A percentile compares a stretch with the other conserved stretches of the same genome.
phyloP scores from a whole-genome alignment of 78 protist genomes.

The Dictyostelium firmibasis region DNA sequence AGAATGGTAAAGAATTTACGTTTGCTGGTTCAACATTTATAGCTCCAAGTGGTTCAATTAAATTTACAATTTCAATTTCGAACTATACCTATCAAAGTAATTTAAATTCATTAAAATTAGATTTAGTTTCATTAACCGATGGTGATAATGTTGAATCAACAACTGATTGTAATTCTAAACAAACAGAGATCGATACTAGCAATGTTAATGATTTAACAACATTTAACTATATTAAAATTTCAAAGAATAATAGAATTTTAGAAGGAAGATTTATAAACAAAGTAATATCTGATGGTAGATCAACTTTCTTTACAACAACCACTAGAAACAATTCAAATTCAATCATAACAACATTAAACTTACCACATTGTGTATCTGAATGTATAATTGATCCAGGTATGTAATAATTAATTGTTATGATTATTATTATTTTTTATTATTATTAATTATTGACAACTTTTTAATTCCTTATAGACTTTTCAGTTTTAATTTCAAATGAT shows the following conservation, averaged over 20 bases:
- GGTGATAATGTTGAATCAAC: background rate
- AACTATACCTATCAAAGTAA: background rate
- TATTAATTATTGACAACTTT: background rate
- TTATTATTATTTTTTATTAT: background rate
- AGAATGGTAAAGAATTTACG: background rate
- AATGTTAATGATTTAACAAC: background rate
- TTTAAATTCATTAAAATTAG: slow-evolving; percentile 12
- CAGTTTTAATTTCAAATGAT: background rate
- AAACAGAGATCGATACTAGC: background rate
- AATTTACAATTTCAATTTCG: background rate
- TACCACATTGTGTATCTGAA: background rate
- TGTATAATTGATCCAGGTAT: slow-evolving; percentile 44
- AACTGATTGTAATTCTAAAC: background rate
- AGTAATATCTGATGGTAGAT: slow-evolving; percentile 3
- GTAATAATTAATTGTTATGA: background rate
- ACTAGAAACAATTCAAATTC: background rate
- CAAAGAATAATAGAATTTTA: slow-evolving; percentile 1
- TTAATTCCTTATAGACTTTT: background rate
- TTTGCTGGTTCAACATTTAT: slow-evolving; percentile 8
- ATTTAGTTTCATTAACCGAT: background rate
- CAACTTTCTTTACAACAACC: background rate
- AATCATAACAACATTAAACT: background rate
- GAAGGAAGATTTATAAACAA: slow-evolving; percentile 22
- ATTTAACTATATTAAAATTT: slow-evolving; percentile 11
- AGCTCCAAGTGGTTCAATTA: background rate